Evolutionary conservation across 2,329 filamentous ascomycete genomes (phyloP).

Genomic region (Diaporthe sp.): DNA sequence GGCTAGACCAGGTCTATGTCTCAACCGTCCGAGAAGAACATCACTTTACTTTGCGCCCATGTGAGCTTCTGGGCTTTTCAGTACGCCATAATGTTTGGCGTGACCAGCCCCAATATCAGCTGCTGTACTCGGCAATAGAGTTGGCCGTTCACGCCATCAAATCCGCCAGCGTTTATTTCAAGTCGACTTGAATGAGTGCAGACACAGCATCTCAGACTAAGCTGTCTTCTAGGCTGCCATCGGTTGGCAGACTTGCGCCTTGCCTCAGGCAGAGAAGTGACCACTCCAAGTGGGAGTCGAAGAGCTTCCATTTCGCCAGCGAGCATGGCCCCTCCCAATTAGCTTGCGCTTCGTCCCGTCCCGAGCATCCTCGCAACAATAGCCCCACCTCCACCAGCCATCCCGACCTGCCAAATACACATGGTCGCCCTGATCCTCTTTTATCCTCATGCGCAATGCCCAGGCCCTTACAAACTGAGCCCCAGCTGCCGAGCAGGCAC

Average conservation of each 20-base stretch:
- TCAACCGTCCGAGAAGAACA: neutral
- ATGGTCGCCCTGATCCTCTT: neutral
- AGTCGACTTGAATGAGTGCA: neutral
- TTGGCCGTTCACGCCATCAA: neutral
- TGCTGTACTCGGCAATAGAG: neutral
- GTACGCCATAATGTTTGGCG: neutral
- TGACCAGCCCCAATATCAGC: neutral
- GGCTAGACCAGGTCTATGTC: neutral
- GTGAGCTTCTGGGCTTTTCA: neutral
- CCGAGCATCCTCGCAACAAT: neutral
- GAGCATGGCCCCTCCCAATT: conserved; percentile 14
- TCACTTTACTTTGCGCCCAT: neutral
- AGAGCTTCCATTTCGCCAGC: neutral
- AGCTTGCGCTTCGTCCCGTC: conserved; percentile 19
- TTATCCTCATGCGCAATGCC: neutral
- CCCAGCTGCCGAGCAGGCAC: neutral
- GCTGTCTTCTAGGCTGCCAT: neutral
- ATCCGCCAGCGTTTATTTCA: neutral
- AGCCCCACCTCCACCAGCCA: neutral
- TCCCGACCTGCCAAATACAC: neutral
- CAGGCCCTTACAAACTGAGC: neutral
- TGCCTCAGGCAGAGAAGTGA: neutral
- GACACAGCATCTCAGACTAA: neutral
- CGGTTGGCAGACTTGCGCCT: neutral
- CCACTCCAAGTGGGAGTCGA: conserved; percentile 6